Percentiles rank a stretch among this genome's conserved stretches.
phyloP scores from a whole-genome alignment of 1,284 basidiomycete species.

The Pseudozyma thailandica region DNA sequence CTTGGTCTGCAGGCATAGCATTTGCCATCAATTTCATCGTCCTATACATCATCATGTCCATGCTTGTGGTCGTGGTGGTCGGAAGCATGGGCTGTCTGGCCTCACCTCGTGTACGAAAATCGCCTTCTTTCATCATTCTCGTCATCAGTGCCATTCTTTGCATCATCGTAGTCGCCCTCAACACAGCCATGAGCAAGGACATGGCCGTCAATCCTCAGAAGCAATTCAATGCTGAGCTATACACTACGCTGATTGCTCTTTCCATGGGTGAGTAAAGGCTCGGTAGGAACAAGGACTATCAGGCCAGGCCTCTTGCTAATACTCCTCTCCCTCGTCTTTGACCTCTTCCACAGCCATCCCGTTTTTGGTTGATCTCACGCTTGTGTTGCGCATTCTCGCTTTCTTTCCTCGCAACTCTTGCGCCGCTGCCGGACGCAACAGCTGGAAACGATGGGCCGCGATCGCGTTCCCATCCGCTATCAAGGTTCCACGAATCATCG shows the following conservation, averaged over 20 bases:
- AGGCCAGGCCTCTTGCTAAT: background rate
- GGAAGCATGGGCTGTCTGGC: constrained; percentile 30
- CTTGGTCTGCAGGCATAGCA: constrained; percentile 31
- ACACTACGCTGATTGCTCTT: constrained; percentile 21
- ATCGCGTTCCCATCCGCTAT: constrained; percentile 24
- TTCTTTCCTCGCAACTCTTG: constrained; percentile 24
- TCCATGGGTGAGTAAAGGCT: constrained; percentile 15
- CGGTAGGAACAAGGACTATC: background rate
- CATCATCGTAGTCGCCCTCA: constrained; percentile 14
- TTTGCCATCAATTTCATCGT: constrained; percentile 42
- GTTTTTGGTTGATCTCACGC: constrained; percentile 29
- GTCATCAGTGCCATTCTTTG: constrained; percentile 6
- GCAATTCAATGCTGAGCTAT: constrained; percentile 15
- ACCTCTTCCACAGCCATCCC: constrained; percentile 17
- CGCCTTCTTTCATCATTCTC: constrained; percentile 21
- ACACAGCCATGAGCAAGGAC: constrained; percentile 23
- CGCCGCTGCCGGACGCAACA: constrained; percentile 6
- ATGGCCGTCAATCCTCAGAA: constrained; percentile 21
- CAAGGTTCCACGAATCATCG: constrained; percentile 71
- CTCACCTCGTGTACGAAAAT: constrained; percentile 15
- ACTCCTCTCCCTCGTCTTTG: background rate
- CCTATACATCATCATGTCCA: constrained; percentile 27
- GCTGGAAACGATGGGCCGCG: constrained; percentile 17
- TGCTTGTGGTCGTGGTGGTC: constrained; percentile 15
- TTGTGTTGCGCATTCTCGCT: constrained; percentile 26